A percentile compares a stretch with the other conserved stretches of the same genome.
Evolutionary conservation across 129 eudicot genomes (phyloP).

Genomic region (Ambrosia trifida): DNA sequence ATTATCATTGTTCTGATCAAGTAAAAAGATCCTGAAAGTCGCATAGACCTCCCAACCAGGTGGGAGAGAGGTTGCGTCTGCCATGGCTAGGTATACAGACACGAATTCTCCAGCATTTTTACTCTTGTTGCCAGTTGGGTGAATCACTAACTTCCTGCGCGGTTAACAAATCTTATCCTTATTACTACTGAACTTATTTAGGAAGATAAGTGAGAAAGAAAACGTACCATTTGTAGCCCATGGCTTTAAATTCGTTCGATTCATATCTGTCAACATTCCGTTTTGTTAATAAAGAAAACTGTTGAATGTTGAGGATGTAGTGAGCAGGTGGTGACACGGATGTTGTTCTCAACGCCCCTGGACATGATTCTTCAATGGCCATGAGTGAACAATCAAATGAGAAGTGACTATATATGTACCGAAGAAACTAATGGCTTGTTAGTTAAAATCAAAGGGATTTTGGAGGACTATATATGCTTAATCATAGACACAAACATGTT

Average conservation of each 20-base stretch:
- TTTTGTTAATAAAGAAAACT: constrained; percentile 39
- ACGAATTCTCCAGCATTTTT: constrained; percentile 41
- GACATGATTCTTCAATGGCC: constrained; percentile 15
- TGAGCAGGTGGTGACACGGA: constrained; percentile 61
- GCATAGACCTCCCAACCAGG: constrained; percentile 66
- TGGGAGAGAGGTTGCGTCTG: constrained; percentile 30
- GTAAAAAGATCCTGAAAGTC: constrained; percentile 45
- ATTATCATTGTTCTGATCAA: constrained; percentile 55
- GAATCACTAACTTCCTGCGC: constrained; percentile 58
- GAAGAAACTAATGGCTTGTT: background rate
- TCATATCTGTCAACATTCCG: constrained; percentile 41
- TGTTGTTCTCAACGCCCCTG: constrained; percentile 43
- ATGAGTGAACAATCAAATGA: constrained; percentile 8
- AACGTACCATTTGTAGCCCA: constrained; percentile 65
- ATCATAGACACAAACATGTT: no score
- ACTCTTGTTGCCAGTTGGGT: constrained; percentile 62
- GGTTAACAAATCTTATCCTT: background rate
- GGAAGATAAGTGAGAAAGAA: background rate
- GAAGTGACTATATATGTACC: background rate
- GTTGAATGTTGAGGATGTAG: constrained; percentile 47
- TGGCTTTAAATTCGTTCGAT: constrained; percentile 56
- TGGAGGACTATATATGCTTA: background rate
- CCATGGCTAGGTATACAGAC: constrained; percentile 51
- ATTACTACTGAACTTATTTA: background rate
- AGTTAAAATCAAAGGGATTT: background rate